These are phyloP conservation scores for Melanogaster broomeanus DNA, from an alignment of 768 basidiomycete species.

Conservation along the genomic window DNA sequence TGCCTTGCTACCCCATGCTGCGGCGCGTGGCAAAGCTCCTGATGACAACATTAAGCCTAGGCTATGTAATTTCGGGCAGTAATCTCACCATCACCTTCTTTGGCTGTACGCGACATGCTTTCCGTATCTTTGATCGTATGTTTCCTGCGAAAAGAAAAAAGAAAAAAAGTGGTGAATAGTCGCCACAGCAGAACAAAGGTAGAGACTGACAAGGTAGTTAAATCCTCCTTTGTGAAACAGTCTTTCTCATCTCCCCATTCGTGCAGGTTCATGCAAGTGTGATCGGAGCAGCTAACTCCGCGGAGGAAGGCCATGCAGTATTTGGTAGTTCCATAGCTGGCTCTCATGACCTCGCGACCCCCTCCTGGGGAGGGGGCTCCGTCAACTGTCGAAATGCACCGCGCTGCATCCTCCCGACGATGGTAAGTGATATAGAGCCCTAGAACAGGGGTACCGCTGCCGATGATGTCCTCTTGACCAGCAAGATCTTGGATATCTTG, in stretches of 20 bases:
- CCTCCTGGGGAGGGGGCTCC: conserved; percentile 90
- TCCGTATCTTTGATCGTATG: conserved; percentile 92
- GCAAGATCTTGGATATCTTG: conserved; percentile 92
- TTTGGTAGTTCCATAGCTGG: conserved; percentile 94
- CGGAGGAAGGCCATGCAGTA: conserved; percentile 97
- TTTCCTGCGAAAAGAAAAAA: conserved; percentile 59
- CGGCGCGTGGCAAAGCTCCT: conserved; percentile 64
- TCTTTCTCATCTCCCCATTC: conserved; percentile 99
- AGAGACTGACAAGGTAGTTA: conserved; percentile 78
- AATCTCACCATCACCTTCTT: conserved; percentile 60
- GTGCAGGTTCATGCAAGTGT: conserved; percentile 91
- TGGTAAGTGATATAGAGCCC: conserved; percentile 98
- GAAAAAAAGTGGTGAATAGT: conserved; percentile 5
- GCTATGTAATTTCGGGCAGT: not conserved
- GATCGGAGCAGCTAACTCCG: conserved; percentile 79
- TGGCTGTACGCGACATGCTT: conserved; percentile 54
- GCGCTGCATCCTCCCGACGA: conserved; percentile 90
- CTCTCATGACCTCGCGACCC: conserved; percentile 85
- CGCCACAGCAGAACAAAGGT: conserved; percentile 2
- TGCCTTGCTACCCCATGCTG: conserved; percentile 60
- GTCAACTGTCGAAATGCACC: conserved; percentile 91
- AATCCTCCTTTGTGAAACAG: conserved; percentile 95
- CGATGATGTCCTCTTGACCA: conserved; percentile 87
- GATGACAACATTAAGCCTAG: conserved; percentile 9
- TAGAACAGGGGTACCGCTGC: conserved; percentile 70